A percentile compares a stretch with the other conserved stretches of the same genome.
phyloP scores from a whole-genome alignment of 1,139 yeast species.

The Scheffersomyces segobiensis region DNA sequence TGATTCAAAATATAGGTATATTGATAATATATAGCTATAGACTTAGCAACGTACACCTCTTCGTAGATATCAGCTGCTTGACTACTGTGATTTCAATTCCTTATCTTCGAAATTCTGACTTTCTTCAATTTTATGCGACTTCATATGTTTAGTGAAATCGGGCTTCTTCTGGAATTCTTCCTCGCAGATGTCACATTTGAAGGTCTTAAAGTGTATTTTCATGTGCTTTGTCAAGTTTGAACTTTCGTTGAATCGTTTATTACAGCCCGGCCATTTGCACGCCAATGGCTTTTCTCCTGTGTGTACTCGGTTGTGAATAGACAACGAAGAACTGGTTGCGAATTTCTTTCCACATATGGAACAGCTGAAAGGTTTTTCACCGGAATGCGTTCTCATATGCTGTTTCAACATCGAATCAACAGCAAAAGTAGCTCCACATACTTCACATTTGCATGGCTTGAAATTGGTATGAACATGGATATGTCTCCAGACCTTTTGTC shows the following conservation, averaged over 20 bases:
- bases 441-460: constrained; percentile 69
- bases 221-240: constrained; percentile 87
- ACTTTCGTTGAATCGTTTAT: constrained; percentile 82
- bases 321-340: constrained; percentile 55
- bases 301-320: constrained; percentile 56
- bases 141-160: constrained; percentile 41
- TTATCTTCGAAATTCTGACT: background rate
- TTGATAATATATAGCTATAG: background rate
- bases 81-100: background rate
- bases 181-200: constrained; percentile 52
- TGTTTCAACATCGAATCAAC: constrained; percentile 65
- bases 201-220: constrained; percentile 60
- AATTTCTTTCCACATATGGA: constrained; percentile 49
- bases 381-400: constrained; percentile 86
- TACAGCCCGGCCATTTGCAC: constrained; percentile 81
- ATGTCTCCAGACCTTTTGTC: constrained; percentile 86
- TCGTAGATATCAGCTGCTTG: background rate
- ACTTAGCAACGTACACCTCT: background rate
- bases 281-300: constrained; percentile 73
- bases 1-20: no score
- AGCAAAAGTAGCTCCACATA: constrained; percentile 71
- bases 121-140: constrained; percentile 17
- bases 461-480: constrained; percentile 84
- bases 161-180: constrained; percentile 50
- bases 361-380: constrained; percentile 64